Base-by-base conservation (phyloP, 2,329 filamentous ascomycete species). In the Massarina eburnea region DNA sequence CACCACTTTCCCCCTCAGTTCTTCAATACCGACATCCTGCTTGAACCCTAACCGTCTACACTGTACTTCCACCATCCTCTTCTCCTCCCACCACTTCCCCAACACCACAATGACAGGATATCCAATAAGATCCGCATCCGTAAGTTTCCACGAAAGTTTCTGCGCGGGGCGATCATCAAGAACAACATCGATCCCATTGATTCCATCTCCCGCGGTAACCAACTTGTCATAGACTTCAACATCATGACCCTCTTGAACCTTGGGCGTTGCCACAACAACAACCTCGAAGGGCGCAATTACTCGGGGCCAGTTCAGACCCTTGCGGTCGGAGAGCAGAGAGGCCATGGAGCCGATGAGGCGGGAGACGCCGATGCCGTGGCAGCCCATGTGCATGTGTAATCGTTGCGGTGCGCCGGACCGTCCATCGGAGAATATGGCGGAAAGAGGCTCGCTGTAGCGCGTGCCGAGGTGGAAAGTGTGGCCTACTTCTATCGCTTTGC, bases 391-490 rank as follows among this genome's bases (percentile, higher is more conserved):
- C 61, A 96, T 79, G 0, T 84, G 77, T 0, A 83, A 76, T 8
- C 68, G 67, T 14, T 71, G n/a, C n/a, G n/a, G n/a, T n/a, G n/a
- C n/a, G n/a, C n/a, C n/a, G n/a, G 50, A 55, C 52, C 24, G 56
- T 60, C 20, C 73, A 76, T 58, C 55, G 12, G 75, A 73, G 2
- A 94, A 80, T 1, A 71, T 76, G 1, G 89, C 87, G 7, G 79
- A 74, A 1, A 99, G 77, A 0, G 90, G 86, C 17, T 81, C 76
- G 19, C 88, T 91, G 73, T 99, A 99, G 22, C 91, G 83, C 1
- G 89, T 91, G 9, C 92, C 91, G 1, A 99, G 83, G 67, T 95
- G 85, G 72, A 99, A 99, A 0, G 94, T 97, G 70, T 99, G 94
- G 1, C 90, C 94, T 14, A 97, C 79, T 71, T 99, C 94, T 39